A percentile compares a stretch with the other conserved stretches of the same genome.
Evolutionary conservation across 352 stramenopile genomes (phyloP).

Genomic region (Globisporangium cederbergense): DNA sequence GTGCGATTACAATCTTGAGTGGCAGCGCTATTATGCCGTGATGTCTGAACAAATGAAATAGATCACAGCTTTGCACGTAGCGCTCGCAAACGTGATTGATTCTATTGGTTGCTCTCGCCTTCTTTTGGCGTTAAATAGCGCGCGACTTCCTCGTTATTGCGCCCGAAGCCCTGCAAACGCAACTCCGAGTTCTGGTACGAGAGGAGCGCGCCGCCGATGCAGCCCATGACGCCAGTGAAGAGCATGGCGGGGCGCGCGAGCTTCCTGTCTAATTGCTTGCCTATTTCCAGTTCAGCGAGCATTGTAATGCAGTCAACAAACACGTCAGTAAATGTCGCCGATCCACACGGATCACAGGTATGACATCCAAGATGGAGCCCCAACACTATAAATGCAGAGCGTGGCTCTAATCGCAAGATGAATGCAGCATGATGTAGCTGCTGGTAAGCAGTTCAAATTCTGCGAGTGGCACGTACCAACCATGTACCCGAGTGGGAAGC

Average conservation of each 20-base stretch:
- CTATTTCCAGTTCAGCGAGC: constrained; percentile 21
- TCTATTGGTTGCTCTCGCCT: constrained; percentile 7
- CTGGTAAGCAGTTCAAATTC: background rate
- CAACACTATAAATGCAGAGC: background rate
- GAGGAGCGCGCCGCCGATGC: constrained; percentile 50
- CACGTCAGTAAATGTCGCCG: background rate
- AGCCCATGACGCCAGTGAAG: constrained; percentile 72
- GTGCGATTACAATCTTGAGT: too few species aligned
- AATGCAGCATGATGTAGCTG: too few species aligned
- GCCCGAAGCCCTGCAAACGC: constrained; percentile 71
- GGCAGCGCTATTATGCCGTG: too few species aligned
- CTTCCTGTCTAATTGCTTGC: constrained; percentile 50
- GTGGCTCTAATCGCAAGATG: background rate
- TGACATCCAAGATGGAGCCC: too few species aligned
- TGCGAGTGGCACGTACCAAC: constrained; percentile 35
- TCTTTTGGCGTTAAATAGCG: constrained; percentile 33
- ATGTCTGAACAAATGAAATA: too few species aligned
- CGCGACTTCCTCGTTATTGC: constrained; percentile 67
- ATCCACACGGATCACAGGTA: background rate
- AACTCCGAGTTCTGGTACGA: constrained; percentile 81
- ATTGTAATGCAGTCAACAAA: background rate
- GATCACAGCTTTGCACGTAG: too few species aligned
- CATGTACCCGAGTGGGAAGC: constrained; percentile 72
- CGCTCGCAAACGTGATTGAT: too few species aligned
- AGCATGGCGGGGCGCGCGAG: constrained; percentile 66